phyloP scores from a whole-genome alignment of 2,329 filamentous ascomycete species.

The Nannizziopsis arthrosporioides region DNA sequence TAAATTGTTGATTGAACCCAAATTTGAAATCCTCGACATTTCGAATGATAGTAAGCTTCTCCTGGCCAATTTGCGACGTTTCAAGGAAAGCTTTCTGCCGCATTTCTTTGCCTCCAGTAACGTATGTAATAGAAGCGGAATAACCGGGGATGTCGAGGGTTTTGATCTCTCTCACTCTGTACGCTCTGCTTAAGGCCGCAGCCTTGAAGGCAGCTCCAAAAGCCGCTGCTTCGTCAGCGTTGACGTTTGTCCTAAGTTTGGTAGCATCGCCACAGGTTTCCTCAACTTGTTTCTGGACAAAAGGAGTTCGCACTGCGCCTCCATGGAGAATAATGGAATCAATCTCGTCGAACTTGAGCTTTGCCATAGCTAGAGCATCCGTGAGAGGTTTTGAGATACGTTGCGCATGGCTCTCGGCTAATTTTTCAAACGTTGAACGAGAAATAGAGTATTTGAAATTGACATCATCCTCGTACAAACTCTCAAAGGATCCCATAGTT shows the following conservation, averaged over 20 bases:
- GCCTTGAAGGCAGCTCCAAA: constrained; percentile 93
- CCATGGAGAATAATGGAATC: constrained; percentile 90
- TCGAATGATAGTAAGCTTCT: constrained; percentile 75
- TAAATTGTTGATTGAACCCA: constrained; percentile 63
- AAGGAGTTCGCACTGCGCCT: constrained; percentile 79
- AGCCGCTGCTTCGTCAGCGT: constrained; percentile 90
- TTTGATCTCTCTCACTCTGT: constrained; percentile 94
- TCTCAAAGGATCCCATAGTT: constrained; percentile 70
- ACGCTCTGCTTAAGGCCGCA: constrained; percentile 81
- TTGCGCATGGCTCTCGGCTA: constrained; percentile 56
- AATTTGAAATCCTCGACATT: constrained; percentile 73
- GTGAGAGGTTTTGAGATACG: constrained; percentile 60
- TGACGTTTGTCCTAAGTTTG: constrained; percentile 87
- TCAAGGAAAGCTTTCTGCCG: constrained; percentile 76
- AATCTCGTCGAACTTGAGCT: constrained; percentile 61
- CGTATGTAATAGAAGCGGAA: constrained; percentile 62
- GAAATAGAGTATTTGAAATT: constrained; percentile 87
- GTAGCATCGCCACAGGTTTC: constrained; percentile 56
- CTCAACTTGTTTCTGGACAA: constrained; percentile 83
- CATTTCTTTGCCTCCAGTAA: constrained; percentile 54
- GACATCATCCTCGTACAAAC: constrained; percentile 70
- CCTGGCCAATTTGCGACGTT: constrained; percentile 59
- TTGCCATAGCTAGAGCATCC: constrained; percentile 61
- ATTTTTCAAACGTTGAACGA: constrained; percentile 66
- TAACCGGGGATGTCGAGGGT: constrained; percentile 67